phyloP scores from a whole-genome alignment of 495 filamentous ascomycete genomes.

The Xeromyces bisporus region DNA sequence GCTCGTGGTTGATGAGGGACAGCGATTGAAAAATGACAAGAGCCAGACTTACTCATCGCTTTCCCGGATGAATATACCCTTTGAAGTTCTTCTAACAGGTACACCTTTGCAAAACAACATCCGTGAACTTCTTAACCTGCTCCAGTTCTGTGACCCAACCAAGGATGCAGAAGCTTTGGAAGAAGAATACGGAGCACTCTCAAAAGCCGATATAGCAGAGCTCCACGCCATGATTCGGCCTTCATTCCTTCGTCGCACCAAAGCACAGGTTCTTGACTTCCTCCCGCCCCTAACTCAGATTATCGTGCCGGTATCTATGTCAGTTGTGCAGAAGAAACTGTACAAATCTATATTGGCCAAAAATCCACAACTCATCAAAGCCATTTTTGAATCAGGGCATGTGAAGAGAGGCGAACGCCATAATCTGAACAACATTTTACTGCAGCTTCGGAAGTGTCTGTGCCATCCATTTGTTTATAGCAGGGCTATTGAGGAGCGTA shows the following conservation, averaged over 20 bases:
- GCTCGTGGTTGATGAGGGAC: constrained; percentile 88
- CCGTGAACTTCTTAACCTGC: constrained; percentile 80
- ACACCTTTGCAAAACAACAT: constrained; percentile 94
- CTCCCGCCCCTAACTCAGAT: constrained; percentile 86
- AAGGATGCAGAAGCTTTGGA: constrained; percentile 59
- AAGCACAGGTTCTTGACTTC: constrained; percentile 74
- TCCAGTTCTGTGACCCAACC: constrained; percentile 71
- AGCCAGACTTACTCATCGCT: constrained; percentile 64
- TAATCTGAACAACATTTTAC: constrained; percentile 79
- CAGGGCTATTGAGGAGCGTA: constrained; percentile 68
- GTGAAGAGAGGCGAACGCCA: constrained; percentile 52
- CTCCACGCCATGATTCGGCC: constrained; percentile 76
- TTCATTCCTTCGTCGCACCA: constrained; percentile 71
- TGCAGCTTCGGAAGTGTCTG: constrained; percentile 88
- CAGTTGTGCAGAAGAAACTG: constrained; percentile 76
- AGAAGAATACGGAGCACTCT: constrained; percentile 52
- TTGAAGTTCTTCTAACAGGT: constrained; percentile 69
- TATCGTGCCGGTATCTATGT: constrained; percentile 88
- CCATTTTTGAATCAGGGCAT: constrained; percentile 54
- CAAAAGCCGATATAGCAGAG: constrained; percentile 58
- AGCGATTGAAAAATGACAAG: constrained; percentile 87
- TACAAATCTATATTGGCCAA: constrained; percentile 87
- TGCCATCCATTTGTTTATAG: constrained; percentile 95
- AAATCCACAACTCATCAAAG: constrained; percentile 73
- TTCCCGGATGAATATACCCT: constrained; percentile 51